Percentiles rank a stretch among this genome's conserved stretches.
These are phyloP conservation scores for Candida golubevii DNA, from an alignment of 805 yeast genomes.

Conservation along the genomic window DNA sequence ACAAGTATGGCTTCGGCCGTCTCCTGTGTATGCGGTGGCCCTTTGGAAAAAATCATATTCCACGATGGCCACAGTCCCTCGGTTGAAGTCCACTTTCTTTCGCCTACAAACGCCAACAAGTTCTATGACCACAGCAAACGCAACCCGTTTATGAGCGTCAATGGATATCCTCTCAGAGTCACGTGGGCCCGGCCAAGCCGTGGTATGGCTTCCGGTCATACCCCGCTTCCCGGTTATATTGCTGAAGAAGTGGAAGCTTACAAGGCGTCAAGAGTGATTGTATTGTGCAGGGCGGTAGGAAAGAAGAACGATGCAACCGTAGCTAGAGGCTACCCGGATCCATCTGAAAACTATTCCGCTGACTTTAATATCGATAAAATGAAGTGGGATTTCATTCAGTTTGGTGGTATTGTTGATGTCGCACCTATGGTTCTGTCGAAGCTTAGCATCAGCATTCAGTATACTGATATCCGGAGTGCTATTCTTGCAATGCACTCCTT, in stretches of 20 bases:
- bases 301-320: not conserved
- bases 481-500: slow-evolving; percentile 44
- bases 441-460: slow-evolving; percentile 58
- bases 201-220: slow-evolving; percentile 12
- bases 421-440: slow-evolving; percentile 65
- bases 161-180: slow-evolving; percentile 49
- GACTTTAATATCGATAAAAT: slow-evolving; percentile 45
- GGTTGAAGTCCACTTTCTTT: slow-evolving; percentile 49
- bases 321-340: slow-evolving; percentile 38
- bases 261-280: slow-evolving; percentile 55
- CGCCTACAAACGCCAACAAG: slow-evolving; percentile 47
- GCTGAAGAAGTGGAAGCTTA: slow-evolving; percentile 31
- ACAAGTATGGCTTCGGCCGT: slow-evolving; percentile 50
- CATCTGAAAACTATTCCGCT: slow-evolving; percentile 36
- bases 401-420: slow-evolving; percentile 59
- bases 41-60: slow-evolving; percentile 49
- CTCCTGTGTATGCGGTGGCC: slow-evolving; percentile 64
- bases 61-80: slow-evolving; percentile 14
- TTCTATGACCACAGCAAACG: slow-evolving; percentile 48
- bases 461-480: slow-evolving; percentile 54
- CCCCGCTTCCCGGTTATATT: slow-evolving; percentile 22
- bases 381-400: slow-evolving; percentile 46
- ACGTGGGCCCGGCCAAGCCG: slow-evolving; percentile 38
- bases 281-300: slow-evolving; percentile 26
- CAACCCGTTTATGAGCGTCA: slow-evolving; percentile 53